These are phyloP conservation scores for Ogataea pignaliae DNA, from an alignment of 805 yeast genomes.

Conservation along the genomic window DNA sequence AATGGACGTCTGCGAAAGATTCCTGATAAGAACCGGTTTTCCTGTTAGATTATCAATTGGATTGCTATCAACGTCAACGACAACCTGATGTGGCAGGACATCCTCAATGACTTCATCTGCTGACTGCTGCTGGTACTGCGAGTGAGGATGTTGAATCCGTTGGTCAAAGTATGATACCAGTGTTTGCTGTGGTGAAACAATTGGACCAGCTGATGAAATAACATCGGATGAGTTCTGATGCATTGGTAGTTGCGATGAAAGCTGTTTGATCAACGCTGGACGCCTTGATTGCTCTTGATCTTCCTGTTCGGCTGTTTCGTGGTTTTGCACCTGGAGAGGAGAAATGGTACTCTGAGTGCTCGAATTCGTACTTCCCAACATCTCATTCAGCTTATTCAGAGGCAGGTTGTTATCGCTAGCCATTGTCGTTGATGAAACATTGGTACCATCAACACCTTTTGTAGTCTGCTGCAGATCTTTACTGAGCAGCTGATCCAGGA, in stretches of 20 bases:
- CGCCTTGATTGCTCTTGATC: conserved; percentile 3
- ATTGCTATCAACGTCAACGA: conserved; percentile 55
- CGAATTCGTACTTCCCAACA: background rate
- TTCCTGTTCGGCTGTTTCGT: no score
- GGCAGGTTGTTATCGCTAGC: background rate
- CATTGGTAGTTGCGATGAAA: conserved; percentile 33
- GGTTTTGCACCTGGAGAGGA: no score
- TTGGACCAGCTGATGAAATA: conserved; percentile 48
- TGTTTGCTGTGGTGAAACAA: conserved; percentile 40
- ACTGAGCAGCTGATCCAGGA: background rate
- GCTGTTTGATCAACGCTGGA: conserved; percentile 24
- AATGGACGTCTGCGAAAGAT: conserved; percentile 57
- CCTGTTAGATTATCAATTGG: conserved; percentile 71
- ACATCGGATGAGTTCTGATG: conserved; percentile 48
- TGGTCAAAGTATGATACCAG: conserved; percentile 15
- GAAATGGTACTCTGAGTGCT: background rate
- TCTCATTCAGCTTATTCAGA: background rate
- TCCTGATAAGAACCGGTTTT: conserved; percentile 61
- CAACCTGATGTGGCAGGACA: conserved; percentile 64
- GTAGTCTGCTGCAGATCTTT: background rate
- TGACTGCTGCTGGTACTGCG: background rate
- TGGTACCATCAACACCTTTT: background rate
- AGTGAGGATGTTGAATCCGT: conserved; percentile 2
- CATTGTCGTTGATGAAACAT: background rate
- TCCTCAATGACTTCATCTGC: conserved; percentile 10